Percentiles rank a stretch among this genome's conserved stretches.
These are phyloP conservation scores for Fusarium globosum DNA, from an alignment of 2,329 filamentous ascomycete genomes.

Conservation along the genomic window DNA sequence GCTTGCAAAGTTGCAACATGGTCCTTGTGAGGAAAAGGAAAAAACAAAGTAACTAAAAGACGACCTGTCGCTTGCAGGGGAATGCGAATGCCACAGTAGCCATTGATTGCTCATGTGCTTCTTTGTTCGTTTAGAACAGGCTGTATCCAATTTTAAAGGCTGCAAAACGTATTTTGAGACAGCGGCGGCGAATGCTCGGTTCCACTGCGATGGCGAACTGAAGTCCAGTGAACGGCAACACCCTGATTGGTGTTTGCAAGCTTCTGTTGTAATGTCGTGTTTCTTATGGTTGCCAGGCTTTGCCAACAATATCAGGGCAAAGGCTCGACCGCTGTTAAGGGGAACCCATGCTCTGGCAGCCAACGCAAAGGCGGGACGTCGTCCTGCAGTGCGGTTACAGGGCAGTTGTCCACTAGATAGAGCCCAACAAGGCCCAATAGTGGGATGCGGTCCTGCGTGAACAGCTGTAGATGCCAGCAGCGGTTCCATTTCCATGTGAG, in stretches of 20 bases:
- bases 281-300: constrained; percentile 12
- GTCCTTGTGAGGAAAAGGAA: not conserved
- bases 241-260: constrained; percentile 38
- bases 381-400: constrained; percentile 22
- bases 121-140: constrained; percentile 14
- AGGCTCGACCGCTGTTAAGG: constrained; percentile 20
- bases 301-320: constrained; percentile 19
- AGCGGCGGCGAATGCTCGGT: constrained; percentile 37
- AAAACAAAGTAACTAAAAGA: constrained; percentile 4
- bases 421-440: constrained; percentile 35
- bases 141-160: constrained; percentile 18
- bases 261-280: constrained; percentile 18
- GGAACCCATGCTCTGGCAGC: constrained; percentile 22
- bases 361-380: constrained; percentile 19
- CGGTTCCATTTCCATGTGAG: constrained; percentile 35
- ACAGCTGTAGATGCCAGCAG: constrained; percentile 25
- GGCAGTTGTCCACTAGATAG: constrained; percentile 23
- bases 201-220: constrained; percentile 38
- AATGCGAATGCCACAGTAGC: constrained; percentile 37
- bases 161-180: constrained; percentile 29
- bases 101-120: constrained; percentile 2
- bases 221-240: constrained; percentile 19
- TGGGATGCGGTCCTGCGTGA: constrained; percentile 23
- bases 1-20: constrained; percentile 30
- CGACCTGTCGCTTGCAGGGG: constrained; percentile 40